Evolutionary conservation across 2,329 filamentous ascomycete species (phyloP), one percentile per base, ranked within the genome.

Genomic region (Beauveria caledonica): DNA sequence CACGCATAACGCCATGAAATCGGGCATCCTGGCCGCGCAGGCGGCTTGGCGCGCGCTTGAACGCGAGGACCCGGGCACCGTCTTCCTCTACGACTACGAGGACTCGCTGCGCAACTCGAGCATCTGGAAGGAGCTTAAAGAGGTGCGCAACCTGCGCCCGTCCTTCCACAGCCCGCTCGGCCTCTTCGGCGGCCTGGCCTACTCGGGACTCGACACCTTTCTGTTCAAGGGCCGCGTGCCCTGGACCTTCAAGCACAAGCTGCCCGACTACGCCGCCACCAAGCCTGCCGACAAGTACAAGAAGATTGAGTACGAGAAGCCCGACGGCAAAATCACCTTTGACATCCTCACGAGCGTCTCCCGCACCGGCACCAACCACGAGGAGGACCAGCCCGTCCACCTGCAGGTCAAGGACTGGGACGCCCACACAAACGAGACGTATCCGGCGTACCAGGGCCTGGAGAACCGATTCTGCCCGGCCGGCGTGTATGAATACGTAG

Each of bases 401-500:
- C 78, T 99, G 68, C 91, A 96, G 74, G 93, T 99, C 66, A 85
- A 89, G 74, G 92, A 99, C 75, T 97, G 92, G 92, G 92, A 97
- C 68, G 86, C 86, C 70, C 94, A 99, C 76, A 88, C 91, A 2
- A 80, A 86, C 64, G 84, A 86, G 72, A 87, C 91, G 57, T 99
- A 87, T 78, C 94, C 94, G 23, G 81, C 83, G 64, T 99, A 89
- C 76, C 88, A 96, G 79, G 94, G 94, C 10, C 72, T 99, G 5
- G 94, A 99, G 80, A 97, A 95, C 73, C 82, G 94, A 21, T 99
- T 99, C 79, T 99, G 94, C 72, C 94, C 94, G 19, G 94, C 94
- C 0, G 94, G 92, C 15, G 94, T 99, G 65, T 99, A 99, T 70
- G 94, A 99, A 74, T 99, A 99, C 73, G 86, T 97, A 9, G 94